Evolutionary conservation across 129 eudicot genomes (phyloP), one percentile per base, ranked within the genome.

Genomic region (Tagetes patula): DNA sequence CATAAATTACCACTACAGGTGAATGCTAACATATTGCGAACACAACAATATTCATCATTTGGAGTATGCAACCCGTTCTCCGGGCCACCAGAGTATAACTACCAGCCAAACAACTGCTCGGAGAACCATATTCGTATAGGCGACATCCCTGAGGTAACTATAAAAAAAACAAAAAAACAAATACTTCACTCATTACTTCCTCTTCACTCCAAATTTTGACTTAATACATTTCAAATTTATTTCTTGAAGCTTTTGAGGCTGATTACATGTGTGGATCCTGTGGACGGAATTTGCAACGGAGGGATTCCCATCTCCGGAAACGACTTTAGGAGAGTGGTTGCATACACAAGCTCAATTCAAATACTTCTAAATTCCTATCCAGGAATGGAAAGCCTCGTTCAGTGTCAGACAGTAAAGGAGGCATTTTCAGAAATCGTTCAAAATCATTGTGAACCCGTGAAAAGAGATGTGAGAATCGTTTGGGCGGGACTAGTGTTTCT

Each of bases 41-140:
- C 67, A n/a, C 83, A 84, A 77, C 83, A 75, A 81, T 80, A 60
- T 78, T 74, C 83, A 8, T 81, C 74, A 58, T 78, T 80, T 32
- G 89, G 91, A 30, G 86, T 92, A 14, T 92, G 98, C 90, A 92
- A 92, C 72, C 98, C 98, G 38, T 92, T 92, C 84, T 85, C 98
- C 1, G 87, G 79, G 42, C 90, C 98, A 67, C 98, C 98, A 0
- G 83, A 75, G 37, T 86, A 89, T 60, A 69, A 74, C 59, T 89
- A 84, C 71, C 82, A 84, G 67, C 96, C 98, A 52, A 72, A 85
- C 75, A 84, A 84, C 46, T 92, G 98, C 67, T 75, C 92, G 14
- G 74, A 84, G 59, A 82, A 83, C 32, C 69, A 95, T 4, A 78
- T 92, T 42, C 73, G 52, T 43, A 92, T 92, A 33, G 95, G 95